Evolutionary conservation across 148 eudicot species (phyloP), one percentile per base, ranked within the genome.

Genomic region (Dysphania ambrosioides): DNA sequence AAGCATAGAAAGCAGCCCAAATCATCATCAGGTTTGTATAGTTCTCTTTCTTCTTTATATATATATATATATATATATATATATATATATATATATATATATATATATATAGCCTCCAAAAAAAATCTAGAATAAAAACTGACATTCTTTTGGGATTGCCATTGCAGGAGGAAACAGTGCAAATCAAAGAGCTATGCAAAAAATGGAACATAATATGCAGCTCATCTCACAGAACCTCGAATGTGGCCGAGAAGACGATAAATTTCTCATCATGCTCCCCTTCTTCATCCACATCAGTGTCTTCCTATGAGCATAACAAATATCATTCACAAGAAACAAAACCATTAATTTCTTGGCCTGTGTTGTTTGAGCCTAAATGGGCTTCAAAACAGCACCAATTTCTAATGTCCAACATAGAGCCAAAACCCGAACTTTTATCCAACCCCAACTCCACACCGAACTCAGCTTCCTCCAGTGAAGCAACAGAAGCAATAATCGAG

Each of bases 371-470:
- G 72, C 71, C 78, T 23, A 84, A 81, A 78, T 80, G 79, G 73
- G 70, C 79, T 44, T 61, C 81, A 10, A 74, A 77, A 78, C 86
- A 83, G 34, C 85, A 81, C 44, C 85, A 77, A 70, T 82, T 86
- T 74, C 74, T 86, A 4, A 56, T 53, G 13, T 55, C 79, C 44
- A 80, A 41, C 69, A 18, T 32, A 7, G 78, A 75, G 5, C 72
- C 75, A 66, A 91, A 86, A 69, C 95, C 95, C 0, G 97, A 92
- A 53, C 88, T 92, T 30, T 72, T 90, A 10, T 92, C 95, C 2
- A 92, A 92, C 69, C 97, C 97, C 6, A 92, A 88, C 80, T 92
- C 97, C 1, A 92, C 86, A 41, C 95, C 96, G 18, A 93, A 90
- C 74, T 93, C 97, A 7, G 87, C 96, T 77, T 90, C 97, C 1